A percentile compares a stretch with the other conserved stretches of the same genome.
Conservation (phyloP, 192 early-diverging fungal genomes). For the Linnemannia exigua region DNA sequence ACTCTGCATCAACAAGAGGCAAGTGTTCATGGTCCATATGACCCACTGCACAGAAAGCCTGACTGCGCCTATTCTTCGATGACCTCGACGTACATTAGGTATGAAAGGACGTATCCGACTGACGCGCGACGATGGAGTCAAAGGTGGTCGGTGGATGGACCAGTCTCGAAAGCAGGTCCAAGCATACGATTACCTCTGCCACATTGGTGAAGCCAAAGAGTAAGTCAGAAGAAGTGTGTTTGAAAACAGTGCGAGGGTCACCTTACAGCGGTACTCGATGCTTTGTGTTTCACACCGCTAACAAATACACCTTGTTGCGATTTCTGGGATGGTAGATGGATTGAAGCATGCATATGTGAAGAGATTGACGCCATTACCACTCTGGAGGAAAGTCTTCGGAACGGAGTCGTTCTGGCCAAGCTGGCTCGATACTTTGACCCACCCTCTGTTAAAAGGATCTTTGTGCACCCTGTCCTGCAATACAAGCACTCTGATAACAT, state of each 20-base stretch:
- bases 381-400: slow-evolving; percentile 92
- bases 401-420: slow-evolving; percentile 94
- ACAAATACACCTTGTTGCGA: background rate
- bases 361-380: slow-evolving; percentile 81
- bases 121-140: slow-evolving; percentile 54
- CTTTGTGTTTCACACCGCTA: background rate
- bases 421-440: slow-evolving; percentile 90
- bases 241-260: background rate
- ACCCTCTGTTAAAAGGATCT: slow-evolving; percentile 87
- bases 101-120: slow-evolving; percentile 64
- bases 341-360: slow-evolving; percentile 92
- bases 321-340: slow-evolving; percentile 78
- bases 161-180: slow-evolving; percentile 87
- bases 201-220: slow-evolving; percentile 99
- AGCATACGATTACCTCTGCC: slow-evolving; percentile 99
- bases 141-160: slow-evolving; percentile 86
- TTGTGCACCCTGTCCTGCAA: slow-evolving; percentile 86
- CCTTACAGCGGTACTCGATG: background rate
- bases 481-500: slow-evolving; percentile 98
- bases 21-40: background rate
- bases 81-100: slow-evolving; percentile 31
- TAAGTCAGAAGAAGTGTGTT: slow-evolving; percentile 54
- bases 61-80: slow-evolving; percentile 1
- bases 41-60: background rate
- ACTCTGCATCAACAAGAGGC: background rate